These are phyloP conservation scores for Talaromyces trachyspermus DNA, from an alignment of 495 filamentous ascomycete species.

Conservation along the genomic window DNA sequence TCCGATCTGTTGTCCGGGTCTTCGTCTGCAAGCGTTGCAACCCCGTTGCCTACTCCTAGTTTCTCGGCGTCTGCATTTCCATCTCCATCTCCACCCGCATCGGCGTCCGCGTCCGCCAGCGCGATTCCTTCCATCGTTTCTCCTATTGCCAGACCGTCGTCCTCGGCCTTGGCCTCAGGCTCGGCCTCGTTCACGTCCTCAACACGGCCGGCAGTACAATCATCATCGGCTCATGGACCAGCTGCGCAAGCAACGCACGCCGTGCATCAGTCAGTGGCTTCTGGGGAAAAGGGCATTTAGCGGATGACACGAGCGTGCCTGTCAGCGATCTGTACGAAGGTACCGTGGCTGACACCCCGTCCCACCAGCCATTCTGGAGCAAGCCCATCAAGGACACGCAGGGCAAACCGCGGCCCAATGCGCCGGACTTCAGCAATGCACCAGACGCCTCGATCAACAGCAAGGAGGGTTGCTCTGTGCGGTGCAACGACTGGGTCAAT, in stretches of 20 bases:
- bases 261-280: neutral
- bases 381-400: neutral
- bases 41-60: too few species aligned
- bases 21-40: neutral
- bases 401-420: neutral
- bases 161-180: too few species aligned
- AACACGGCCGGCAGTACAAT: neutral
- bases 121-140: too few species aligned
- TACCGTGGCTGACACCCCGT: neutral
- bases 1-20: neutral
- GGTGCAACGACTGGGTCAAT: constrained; percentile 21
- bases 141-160: neutral
- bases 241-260: neutral
- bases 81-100: too few species aligned
- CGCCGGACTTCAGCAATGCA: neutral
- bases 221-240: neutral
- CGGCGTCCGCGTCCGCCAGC: too few species aligned
- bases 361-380: constrained; percentile 5
- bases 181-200: neutral
- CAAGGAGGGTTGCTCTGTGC: constrained; percentile 14
- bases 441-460: neutral
- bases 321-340: neutral
- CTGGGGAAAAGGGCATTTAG: too few species aligned
- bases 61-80: too few species aligned
- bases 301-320: neutral